Conservation (phyloP, 495 filamentous ascomycete genomes). For the Monascus purpureus region DNA sequence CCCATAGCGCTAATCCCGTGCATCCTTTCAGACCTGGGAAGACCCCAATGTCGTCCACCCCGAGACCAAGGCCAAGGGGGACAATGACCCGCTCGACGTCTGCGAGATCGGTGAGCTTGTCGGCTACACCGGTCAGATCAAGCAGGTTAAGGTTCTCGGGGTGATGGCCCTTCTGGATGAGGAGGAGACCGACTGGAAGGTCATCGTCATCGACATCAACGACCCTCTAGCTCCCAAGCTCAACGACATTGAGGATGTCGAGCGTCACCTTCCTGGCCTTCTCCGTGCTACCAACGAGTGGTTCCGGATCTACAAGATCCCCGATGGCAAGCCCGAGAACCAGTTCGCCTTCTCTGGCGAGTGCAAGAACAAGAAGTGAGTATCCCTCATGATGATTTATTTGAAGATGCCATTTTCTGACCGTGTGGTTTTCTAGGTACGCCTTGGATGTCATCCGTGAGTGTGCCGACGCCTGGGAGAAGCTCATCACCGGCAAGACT, state of each 20-base stretch:
- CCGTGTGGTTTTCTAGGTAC: conserved; percentile 41
- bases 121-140: conserved; percentile 87
- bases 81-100: conserved; percentile 98
- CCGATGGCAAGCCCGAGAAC: conserved; percentile 99
- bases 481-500: conserved; percentile 79
- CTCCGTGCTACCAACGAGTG: conserved; percentile 98
- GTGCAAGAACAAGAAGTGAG: conserved; percentile 98
- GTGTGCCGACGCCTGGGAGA: conserved; percentile 95
- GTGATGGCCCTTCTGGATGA: conserved; percentile 99
- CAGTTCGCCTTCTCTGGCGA: conserved; percentile 99
- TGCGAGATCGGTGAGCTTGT: conserved; percentile 99
- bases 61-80: conserved; percentile 99
- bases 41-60: conserved; percentile 91
- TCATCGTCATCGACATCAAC: conserved; percentile 97
- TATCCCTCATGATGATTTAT: no score
- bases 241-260: conserved; percentile 97
- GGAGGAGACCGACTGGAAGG: conserved; percentile 99
- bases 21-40: conserved; percentile 98
- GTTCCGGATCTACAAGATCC: conserved; percentile 99
- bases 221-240: conserved; percentile 93
- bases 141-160: conserved; percentile 98
- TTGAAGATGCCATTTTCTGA: no score
- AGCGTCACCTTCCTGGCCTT: conserved; percentile 93
- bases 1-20: no score
- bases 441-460: conserved; percentile 89